Base-by-base conservation (phyloP, 306 rosid species). In the Cicer chorassanicum region DNA sequence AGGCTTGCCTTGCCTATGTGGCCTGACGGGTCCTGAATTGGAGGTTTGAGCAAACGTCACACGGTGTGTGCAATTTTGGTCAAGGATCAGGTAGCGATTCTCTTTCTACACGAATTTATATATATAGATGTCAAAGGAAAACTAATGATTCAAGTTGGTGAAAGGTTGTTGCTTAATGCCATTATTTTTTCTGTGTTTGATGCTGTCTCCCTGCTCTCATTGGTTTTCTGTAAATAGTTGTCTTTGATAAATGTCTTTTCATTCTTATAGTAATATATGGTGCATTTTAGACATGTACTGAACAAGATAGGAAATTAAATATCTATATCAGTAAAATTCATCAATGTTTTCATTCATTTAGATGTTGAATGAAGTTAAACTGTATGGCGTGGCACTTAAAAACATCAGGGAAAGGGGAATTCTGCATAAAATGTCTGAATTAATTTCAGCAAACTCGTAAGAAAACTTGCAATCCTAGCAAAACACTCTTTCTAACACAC, bases 111-210 rank as follows among this genome's bases (percentile, higher is more conserved):
- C 72, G 48, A 71, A 56, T 76, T 62, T 61, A 74, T 72, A 74
- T 80, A 80, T 80, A 84, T 60, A 80, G 86, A 86, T 81, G 81
- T 83, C 86, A 81, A 79, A 72, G 81, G 86, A 85, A 81, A 82
- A 84, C 80, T 43, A 63, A 77, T 83, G 80, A 79, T 91, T 90
- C 83, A 78, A 82, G 87, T 83, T 85, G 80, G 85, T 80, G 89
- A 80, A 86, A 86, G 88, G 79, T 76, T 84, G 79, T 54, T 66
- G 80, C 60, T 77, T 79, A 75, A 71, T 77, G 75, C 82, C 76
- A 70, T 78, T 74, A 40, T 34, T 45, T 65, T 53, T 36, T 62
- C 72, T 56, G 57, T 75, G 73, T 75, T 60, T 56, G 8, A 76
- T 76, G 40, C 41, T 44, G 59, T 82, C 44, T 60, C 78, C 49